Evolutionary conservation across 1,139 yeast genomes (phyloP), one percentile per base, ranked within the genome.

Genomic region (Geotrichum histeridarum): DNA sequence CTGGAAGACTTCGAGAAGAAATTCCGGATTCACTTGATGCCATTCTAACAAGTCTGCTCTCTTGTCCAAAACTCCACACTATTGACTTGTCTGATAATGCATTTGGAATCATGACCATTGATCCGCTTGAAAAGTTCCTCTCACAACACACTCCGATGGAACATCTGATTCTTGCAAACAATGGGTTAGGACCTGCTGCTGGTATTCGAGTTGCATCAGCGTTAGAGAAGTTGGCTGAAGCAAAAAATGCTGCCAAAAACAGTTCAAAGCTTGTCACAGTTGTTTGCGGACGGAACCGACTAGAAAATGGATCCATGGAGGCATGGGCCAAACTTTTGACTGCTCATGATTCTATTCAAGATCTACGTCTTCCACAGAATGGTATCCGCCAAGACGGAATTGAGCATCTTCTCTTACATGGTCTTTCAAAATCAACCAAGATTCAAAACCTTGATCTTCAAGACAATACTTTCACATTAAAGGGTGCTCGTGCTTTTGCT

Each of bases 181-280:
- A 94, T 69, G 99, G 99, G 54, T 84, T 93, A 83, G 99, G 99
- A 22, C 99, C 99, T 32, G 86, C 86, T 70, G 96, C 98, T 0
- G 99, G 99, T 63, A 85, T 93, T 54, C 80, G 95, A 70, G 86
- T 93, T 61, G 99, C 97, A 57, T 82, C 82, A 60, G 88, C 96
- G 4, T 78, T 93, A 56, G 88, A 77, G 71, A 78, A 79, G 64
- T 78, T 91, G 63, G 82, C 95, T n/a, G 70, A 71, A 50, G 82
- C 82, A 57, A 87, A 88, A 70, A 70, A 76, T 59, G 72, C 72
- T 39, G 61, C 48, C 73, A 75, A 64, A 59, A 39, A 65, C 62
- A 57, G 67, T 69, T 15, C 39, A 15, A 37, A 46, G 49, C 66
- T 74, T 66, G 84, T 84, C 68, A 88, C 97, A 1, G 91, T 93